These are phyloP conservation scores for Penicillium brevicompactum DNA, from an alignment of 2,329 filamentous ascomycete species.

Conservation along the genomic window DNA sequence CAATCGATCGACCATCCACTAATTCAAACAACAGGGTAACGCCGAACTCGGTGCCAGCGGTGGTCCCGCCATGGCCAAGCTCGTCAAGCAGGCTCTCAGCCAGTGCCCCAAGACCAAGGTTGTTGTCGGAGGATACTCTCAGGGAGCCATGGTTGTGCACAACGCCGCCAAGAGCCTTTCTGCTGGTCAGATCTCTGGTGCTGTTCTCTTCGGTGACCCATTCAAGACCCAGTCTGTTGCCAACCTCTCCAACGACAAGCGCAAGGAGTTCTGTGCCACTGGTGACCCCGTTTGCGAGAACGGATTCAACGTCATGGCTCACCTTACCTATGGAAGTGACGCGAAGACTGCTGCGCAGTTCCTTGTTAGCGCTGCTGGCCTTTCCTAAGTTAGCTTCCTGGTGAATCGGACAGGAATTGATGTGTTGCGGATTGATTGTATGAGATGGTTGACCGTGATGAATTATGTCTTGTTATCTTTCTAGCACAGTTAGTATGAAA, in stretches of 20 bases:
- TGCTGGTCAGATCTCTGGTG: slow-evolving; percentile 42
- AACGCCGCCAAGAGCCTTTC: slow-evolving; percentile 32
- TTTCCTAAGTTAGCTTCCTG: slow-evolving; percentile 2
- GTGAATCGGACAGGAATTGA: background rate
- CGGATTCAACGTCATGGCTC: slow-evolving; percentile 45
- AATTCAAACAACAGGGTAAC: slow-evolving; percentile 24
- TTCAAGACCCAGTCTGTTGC: slow-evolving; percentile 42
- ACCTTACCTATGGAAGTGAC: slow-evolving; percentile 43
- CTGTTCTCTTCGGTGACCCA: slow-evolving; percentile 51
- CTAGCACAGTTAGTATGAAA: background rate
- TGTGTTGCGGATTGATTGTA: background rate
- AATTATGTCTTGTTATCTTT: background rate
- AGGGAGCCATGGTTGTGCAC: slow-evolving; percentile 40
- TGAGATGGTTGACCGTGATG: background rate
- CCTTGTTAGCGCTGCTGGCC: slow-evolving; percentile 29
- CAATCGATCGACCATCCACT: background rate
- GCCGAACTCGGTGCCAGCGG: slow-evolving; percentile 30
- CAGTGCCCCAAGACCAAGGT: slow-evolving; percentile 39
- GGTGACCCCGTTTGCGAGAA: slow-evolving; percentile 57
- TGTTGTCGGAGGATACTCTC: slow-evolving; percentile 38
- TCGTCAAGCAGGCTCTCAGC: slow-evolving; percentile 30
- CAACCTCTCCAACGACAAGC: slow-evolving; percentile 45
- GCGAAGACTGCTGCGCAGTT: slow-evolving; percentile 43
- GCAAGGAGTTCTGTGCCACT: slow-evolving; percentile 52
- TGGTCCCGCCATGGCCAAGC: slow-evolving; percentile 31